A percentile compares a stretch with the other conserved stretches of the same genome.
phyloP scores from a whole-genome alignment of 768 basidiomycete genomes.

The Termitomyces sp. region DNA sequence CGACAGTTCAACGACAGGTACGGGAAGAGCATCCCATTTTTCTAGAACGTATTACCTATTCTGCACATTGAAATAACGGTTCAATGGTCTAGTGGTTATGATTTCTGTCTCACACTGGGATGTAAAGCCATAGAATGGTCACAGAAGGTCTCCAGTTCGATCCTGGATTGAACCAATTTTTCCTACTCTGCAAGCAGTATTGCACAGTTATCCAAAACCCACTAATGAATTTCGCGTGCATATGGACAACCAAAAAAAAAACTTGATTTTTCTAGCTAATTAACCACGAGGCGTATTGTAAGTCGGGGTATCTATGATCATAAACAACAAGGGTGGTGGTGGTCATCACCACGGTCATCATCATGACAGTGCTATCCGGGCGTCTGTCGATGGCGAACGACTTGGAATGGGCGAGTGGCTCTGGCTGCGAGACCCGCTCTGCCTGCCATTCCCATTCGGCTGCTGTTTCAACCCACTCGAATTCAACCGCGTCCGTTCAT shows the following conservation, averaged over 20 bases:
- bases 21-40: no score
- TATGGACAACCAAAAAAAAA: no score
- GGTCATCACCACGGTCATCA: not conserved
- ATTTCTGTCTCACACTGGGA: constrained; percentile 36
- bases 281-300: constrained; percentile 15
- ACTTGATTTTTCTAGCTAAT: constrained; percentile 3
- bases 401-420: constrained; percentile 46
- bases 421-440: constrained; percentile 47
- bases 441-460: constrained; percentile 16
- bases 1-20: no score
- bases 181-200: no score
- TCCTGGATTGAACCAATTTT: constrained; percentile 39
- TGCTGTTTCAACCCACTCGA: constrained; percentile 18
- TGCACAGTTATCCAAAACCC: no score
- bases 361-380: constrained; percentile 12
- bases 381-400: constrained; percentile 14
- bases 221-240: no score
- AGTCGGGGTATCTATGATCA: constrained; percentile 17
- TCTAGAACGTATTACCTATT: no score
- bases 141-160: constrained; percentile 45
- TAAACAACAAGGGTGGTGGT: not conserved
- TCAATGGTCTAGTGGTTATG: constrained; percentile 28
- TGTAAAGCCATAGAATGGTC: constrained; percentile 5
- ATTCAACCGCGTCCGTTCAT: constrained; percentile 42
- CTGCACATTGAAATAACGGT: constrained; percentile 6